Percentiles rank a stretch among this genome's conserved stretches.
phyloP scores from a whole-genome alignment of 1,139 yeast species.

The Yamadazyma atlantica region DNA sequence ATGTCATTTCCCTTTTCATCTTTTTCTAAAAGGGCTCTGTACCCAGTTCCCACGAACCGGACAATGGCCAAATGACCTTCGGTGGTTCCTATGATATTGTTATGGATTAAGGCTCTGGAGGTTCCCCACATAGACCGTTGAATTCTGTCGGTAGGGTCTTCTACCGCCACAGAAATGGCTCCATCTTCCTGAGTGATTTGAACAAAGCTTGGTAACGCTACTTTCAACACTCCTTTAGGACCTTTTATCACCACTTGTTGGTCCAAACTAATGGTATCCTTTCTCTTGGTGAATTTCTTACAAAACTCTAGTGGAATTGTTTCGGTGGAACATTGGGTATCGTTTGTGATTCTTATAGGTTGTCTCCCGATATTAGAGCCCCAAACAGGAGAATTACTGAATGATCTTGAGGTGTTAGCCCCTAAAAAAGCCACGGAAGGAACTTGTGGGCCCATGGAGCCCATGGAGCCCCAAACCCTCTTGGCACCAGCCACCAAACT shows the following conservation, averaged over 20 bases:
- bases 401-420: background rate
- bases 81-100: slow-evolving; percentile 80
- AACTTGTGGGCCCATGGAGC: background rate
- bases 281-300: slow-evolving; percentile 69
- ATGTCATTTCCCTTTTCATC: slow-evolving; percentile 53
- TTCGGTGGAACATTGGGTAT: slow-evolving; percentile 35
- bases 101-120: slow-evolving; percentile 72
- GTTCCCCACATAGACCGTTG: slow-evolving; percentile 98
- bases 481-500: too few relatives aligned
- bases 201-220: slow-evolving; percentile 76
- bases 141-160: slow-evolving; percentile 55
- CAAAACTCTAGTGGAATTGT: slow-evolving; percentile 43
- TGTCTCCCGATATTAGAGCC: slow-evolving; percentile 44
- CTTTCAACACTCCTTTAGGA: slow-evolving; percentile 68
- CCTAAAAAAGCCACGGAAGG: background rate
- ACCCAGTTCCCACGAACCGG: slow-evolving; percentile 95
- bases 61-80: slow-evolving; percentile 91
- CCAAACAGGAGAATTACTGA: slow-evolving; percentile 22
- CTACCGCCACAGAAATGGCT: slow-evolving; percentile 54
- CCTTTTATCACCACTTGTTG: slow-evolving; percentile 70
- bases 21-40: slow-evolving; percentile 74
- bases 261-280: slow-evolving; percentile 56
- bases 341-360: slow-evolving; percentile 34
- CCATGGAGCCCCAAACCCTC: background rate
- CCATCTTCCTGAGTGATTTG: slow-evolving; percentile 33